Evolutionary conservation across 139 green algal genomes (phyloP).

Genomic region (Ostreobium quekettii): DNA sequence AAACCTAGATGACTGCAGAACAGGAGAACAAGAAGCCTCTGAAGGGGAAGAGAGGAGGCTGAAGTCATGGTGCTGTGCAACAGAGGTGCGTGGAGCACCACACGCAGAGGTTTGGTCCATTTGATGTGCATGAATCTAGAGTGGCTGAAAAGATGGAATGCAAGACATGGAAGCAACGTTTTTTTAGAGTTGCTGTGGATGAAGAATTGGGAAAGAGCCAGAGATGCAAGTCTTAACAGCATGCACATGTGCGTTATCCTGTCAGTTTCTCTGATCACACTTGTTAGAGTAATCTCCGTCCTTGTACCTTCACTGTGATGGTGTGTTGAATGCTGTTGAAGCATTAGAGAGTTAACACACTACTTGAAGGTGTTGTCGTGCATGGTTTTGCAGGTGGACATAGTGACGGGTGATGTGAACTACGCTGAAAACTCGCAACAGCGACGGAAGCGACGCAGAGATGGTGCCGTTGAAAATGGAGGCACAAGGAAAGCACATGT

Average conservation of each 20-base stretch:
- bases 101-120: background rate
- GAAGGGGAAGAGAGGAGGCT: constrained; percentile 7
- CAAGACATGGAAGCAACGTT: background rate
- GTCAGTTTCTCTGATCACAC: too few relatives aligned
- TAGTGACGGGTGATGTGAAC: background rate
- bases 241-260: too few relatives aligned
- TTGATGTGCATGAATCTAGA: background rate
- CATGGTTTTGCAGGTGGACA: background rate
- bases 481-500: constrained; percentile 38
- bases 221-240: too few relatives aligned
- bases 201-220: too few relatives aligned
- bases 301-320: too few relatives aligned
- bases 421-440: background rate
- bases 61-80: constrained; percentile 57
- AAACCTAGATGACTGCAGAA: background rate
- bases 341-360: too few relatives aligned
- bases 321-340: too few relatives aligned
- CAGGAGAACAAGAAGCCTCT: constrained; percentile 10
- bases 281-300: too few relatives aligned
- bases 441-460: constrained; percentile 26
- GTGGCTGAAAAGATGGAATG: background rate
- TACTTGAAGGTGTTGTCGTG: background rate
- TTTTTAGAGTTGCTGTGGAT: background rate
- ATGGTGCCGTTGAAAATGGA: constrained; percentile 27
- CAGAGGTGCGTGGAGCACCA: constrained; percentile 34